Evolutionary conservation across 352 stramenopile genomes (phyloP).

Genomic region (Phytopythium mirpurense): DNA sequence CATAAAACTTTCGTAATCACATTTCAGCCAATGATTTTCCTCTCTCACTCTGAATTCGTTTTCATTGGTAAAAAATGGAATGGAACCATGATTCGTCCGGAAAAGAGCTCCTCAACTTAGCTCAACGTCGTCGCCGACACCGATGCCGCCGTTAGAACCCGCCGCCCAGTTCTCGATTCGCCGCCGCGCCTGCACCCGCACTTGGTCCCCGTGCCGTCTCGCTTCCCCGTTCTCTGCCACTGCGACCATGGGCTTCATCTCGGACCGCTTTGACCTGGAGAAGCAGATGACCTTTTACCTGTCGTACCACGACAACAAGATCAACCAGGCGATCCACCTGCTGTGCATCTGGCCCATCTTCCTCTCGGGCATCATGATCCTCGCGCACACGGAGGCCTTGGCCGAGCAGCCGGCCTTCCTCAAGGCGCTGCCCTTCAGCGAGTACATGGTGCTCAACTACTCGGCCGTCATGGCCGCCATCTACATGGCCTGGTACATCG

Average conservation of each 20-base stretch:
- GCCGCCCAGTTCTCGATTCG: constrained; percentile 4
- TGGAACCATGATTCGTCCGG: constrained; percentile 1
- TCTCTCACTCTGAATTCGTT: no score
- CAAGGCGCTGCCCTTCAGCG: constrained; percentile 19
- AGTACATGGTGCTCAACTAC: constrained; percentile 64
- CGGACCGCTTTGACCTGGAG: constrained; percentile 72
- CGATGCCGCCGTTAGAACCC: constrained; percentile 1
- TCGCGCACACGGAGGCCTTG: constrained; percentile 36
- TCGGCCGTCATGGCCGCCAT: constrained; percentile 41
- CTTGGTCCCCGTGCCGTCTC: no score
- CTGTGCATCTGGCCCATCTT: constrained; percentile 85
- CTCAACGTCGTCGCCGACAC: not conserved
- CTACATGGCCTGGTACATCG: constrained; percentile 83
- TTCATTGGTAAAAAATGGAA: not conserved
- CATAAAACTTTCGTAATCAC: not conserved
- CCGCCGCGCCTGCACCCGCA: not conserved
- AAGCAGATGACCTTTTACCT: constrained; percentile 84
- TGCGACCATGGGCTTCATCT: constrained; percentile 24
- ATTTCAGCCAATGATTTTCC: no score
- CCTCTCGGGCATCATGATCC: constrained; percentile 62
- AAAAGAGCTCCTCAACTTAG: no score
- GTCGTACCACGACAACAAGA: constrained; percentile 78
- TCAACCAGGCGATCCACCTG: constrained; percentile 83
- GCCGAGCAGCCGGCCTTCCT: constrained; percentile 18
- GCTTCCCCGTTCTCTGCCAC: not conserved